Conservation (phyloP, 163 green algal species). For the Chlorella variabilis region DNA sequence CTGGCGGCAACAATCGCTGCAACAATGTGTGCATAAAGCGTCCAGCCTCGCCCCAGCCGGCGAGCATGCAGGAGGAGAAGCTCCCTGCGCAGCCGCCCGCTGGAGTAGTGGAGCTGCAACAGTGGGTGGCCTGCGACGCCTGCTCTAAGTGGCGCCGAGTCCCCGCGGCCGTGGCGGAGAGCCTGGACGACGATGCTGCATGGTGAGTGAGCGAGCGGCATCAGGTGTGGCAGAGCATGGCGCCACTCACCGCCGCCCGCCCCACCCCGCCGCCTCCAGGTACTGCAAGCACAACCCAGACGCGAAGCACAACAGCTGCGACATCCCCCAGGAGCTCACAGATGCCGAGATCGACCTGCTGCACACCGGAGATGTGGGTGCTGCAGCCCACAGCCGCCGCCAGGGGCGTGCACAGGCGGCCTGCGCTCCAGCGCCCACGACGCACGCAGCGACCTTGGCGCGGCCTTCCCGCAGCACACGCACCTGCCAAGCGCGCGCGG, state of each 20-base stretch:
- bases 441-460: too few relatives aligned
- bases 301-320: conserved; percentile 71
- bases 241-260: not conserved
- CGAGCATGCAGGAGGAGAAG: too few relatives aligned
- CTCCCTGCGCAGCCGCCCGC: too few relatives aligned
- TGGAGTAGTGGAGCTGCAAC: too few relatives aligned
- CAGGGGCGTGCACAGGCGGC: too few relatives aligned
- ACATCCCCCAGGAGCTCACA: conserved; percentile 82
- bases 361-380: conserved; percentile 36
- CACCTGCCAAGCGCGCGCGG: too few relatives aligned
- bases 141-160: conserved; percentile 89
- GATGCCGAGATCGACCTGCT: conserved; percentile 86
- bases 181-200: conserved; percentile 64
- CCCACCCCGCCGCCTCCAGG: conserved; percentile 52
- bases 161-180: conserved; percentile 52
- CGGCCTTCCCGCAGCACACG: too few relatives aligned
- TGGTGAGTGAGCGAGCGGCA: conserved; percentile 64
- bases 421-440: too few relatives aligned
- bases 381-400: not conserved
- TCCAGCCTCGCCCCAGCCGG: too few relatives aligned
- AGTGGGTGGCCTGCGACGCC: conserved; percentile 86
- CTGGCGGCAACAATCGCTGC: too few relatives aligned
- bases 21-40: too few relatives aligned
- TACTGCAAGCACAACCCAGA: conserved; percentile 86
- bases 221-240: not conserved